Conservation (phyloP, 2,329 filamentous ascomycete genomes). For the Talaromyces sp. region DNA sequence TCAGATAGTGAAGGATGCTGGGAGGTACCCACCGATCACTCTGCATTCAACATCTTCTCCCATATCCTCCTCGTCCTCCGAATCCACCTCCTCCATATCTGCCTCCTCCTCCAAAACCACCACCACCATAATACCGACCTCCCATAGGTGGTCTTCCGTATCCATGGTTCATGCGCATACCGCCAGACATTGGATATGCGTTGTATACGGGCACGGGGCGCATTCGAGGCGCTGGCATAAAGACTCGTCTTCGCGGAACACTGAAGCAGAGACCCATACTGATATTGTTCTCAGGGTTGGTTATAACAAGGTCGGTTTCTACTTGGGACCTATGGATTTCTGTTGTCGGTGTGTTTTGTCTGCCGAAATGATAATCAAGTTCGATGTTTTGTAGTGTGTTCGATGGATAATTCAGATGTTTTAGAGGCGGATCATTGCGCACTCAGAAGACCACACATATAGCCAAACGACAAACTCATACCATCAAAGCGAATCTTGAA, state of each 20-base stretch:
- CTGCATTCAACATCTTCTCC: neutral
- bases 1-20: neutral
- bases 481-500: neutral
- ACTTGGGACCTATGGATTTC: too few relatives aligned
- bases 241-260: neutral
- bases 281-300: neutral
- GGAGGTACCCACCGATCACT: neutral
- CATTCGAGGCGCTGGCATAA: neutral
- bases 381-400: neutral
- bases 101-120: neutral
- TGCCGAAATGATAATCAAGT: neutral
- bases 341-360: neutral
- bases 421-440: neutral
- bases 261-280: conserved; percentile 13
- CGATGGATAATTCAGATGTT: neutral
- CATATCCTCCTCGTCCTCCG: neutral
- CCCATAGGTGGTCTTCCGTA: conserved; percentile 2
- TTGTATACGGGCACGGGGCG: neutral
- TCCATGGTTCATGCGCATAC: neutral
- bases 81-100: neutral
- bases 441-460: neutral
- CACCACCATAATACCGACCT: neutral
- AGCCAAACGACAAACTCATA: neutral
- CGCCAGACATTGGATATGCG: conserved; percentile 3
- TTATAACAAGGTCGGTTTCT: neutral